Base-by-base conservation (phyloP, 1,284 basidiomycete genomes). In the Rhodotorula sp. region DNA sequence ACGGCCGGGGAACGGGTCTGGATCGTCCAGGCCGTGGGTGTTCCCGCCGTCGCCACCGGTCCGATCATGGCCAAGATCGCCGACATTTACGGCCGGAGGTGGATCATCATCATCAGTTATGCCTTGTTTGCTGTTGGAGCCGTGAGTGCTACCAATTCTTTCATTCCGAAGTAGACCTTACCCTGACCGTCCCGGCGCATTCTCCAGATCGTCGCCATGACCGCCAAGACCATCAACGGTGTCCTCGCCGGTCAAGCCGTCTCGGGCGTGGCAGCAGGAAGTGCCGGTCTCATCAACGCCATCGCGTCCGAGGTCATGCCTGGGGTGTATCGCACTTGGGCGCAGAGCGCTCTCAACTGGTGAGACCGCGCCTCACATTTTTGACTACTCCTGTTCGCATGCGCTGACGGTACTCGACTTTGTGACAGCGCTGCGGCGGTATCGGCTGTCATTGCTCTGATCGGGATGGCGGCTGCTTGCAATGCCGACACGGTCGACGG, bases 21-120 rank as follows among this genome's bases (percentile, higher is more conserved):
- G 67, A 68, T 68, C 43, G 67, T 68, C 18, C 56, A 68, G 16
- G 67, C 56, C 1, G 64, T 45, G 1, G 26, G 64, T 43, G 62
- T 68, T 4, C 67, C 67, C 18, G 45, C 54, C 5, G 63, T 68
- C 26, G 67, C 45, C 6, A 64, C 67, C 6, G 67, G 67, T 12
- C 62, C 67, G 6, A 68, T 68, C 26, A 45, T 68, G 26, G 62
- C 45, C 43, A 59, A 60, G n/a, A 60, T 68, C 50, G 49, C 67
- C 38, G 67, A 68, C 56, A 43, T 64, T 4, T 68, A 68, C 54
- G 67, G 67, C 4, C 67, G 67, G n/a, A 55, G 62, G 12, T 64
- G 38, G 45, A n/a, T 64, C 23, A 50, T 47, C 48, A 31, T 48
- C 21, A 34, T 68, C 56, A 45, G 64, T 56, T 26, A 21, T 26